Conservation (phyloP, 805 yeast species). For the Priceomyces medius region DNA sequence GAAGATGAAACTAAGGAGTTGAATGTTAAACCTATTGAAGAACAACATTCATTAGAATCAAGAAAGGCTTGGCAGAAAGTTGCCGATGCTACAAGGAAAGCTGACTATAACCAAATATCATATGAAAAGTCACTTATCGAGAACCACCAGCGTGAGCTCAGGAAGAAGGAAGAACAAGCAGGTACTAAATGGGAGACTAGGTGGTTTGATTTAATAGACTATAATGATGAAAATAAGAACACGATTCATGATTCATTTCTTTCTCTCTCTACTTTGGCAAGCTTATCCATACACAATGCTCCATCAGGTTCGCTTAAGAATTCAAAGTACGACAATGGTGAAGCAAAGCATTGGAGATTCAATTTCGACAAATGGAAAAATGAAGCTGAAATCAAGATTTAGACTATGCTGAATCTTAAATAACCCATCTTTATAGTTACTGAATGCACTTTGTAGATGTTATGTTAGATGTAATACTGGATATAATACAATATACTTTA, state of each 20-base stretch:
- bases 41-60: slow-evolving; percentile 79
- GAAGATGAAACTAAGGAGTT: slow-evolving; percentile 52
- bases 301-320: slow-evolving; percentile 63
- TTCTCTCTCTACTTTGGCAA: slow-evolving; percentile 45
- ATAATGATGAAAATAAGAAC: slow-evolving; percentile 10
- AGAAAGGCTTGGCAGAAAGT: slow-evolving; percentile 89
- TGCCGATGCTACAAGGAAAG: slow-evolving; percentile 77
- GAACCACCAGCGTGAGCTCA: slow-evolving; percentile 77
- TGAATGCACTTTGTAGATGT: too few species aligned
- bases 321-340: slow-evolving; percentile 53
- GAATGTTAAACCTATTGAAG: slow-evolving; percentile 73
- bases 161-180: slow-evolving; percentile 66
- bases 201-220: slow-evolving; percentile 64
- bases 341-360: slow-evolving; percentile 71
- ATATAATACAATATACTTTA: too few species aligned
- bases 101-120: slow-evolving; percentile 75
- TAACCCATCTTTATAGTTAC: neutral
- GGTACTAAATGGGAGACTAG: slow-evolving; percentile 73
- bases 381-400: slow-evolving; percentile 58
- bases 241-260: slow-evolving; percentile 29
- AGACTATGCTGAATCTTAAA: slow-evolving; percentile 1
- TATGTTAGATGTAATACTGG: too few species aligned
- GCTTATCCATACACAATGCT: slow-evolving; percentile 60
- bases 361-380: slow-evolving; percentile 51
- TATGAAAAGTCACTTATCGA: slow-evolving; percentile 76